A percentile compares a stretch with the other conserved stretches of the same genome.
These are phyloP conservation scores for Chenopodium quinoa DNA, from an alignment of 148 eudicot genomes.

Conservation along the genomic window DNA sequence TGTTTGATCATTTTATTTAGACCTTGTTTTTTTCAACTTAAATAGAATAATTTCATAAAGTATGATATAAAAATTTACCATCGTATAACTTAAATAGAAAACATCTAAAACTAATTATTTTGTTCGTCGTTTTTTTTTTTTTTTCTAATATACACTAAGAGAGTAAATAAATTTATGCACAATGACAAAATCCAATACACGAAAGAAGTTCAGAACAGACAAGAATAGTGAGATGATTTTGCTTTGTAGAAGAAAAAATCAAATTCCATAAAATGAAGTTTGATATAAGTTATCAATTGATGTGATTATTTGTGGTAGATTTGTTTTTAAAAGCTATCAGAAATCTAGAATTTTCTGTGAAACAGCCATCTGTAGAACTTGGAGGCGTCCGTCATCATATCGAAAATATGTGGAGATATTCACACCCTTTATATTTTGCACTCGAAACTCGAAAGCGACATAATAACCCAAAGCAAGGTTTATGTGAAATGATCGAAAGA, in stretches of 20 bases:
- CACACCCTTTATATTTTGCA: neutral
- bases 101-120: neutral
- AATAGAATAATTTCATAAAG: too few species aligned
- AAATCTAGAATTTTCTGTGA: neutral
- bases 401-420: slow-evolving; percentile 3
- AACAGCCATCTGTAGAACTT: neutral
- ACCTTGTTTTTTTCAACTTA: neutral
- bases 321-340: slow-evolving; percentile 10
- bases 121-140: too few species aligned
- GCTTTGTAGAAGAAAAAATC: neutral
- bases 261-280: neutral
- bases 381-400: neutral
- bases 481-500: neutral
- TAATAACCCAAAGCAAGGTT: slow-evolving; percentile 9
- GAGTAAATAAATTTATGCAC: neutral
- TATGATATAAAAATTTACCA: too few species aligned
- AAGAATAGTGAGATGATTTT: neutral
- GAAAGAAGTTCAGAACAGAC: neutral
- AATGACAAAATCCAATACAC: neutral
- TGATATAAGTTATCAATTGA: neutral
- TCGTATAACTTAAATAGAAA: too few species aligned
- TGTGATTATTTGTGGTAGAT: neutral
- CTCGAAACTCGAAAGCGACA: slow-evolving; percentile 7
- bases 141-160: too few species aligned
- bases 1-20: neutral